Evolutionary conservation across 768 basidiomycete species (phyloP), one percentile per base, ranked within the genome.

Genomic region (Boletus rex-veris): DNA sequence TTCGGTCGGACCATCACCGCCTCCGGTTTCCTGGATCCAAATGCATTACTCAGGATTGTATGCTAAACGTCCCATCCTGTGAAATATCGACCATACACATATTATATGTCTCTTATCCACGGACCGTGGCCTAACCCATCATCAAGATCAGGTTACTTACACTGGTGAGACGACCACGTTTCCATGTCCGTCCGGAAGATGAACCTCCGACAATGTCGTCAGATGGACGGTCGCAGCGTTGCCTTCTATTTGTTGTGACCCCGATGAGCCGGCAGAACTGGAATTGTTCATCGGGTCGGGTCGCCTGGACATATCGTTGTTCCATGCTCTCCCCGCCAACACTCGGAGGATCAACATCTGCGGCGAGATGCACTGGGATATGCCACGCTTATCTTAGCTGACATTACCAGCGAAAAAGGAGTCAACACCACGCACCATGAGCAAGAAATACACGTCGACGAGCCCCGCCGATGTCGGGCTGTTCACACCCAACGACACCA

Each of bases 331-430:
- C 11, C 59, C 59, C 9, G 11, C 18, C 36, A 67, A 31, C 15
- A 67, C 65, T 30, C 63, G 57, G 18, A 69, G 55, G 31, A 69
- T 63, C 45, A 67, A 41, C 41, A 65, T 48, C 39, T 65, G 67
- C 1, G 67, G 65, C 18, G 67, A 64, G 51, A 69, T 64, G 39
- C 60, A 67, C 66, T 69, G 37, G 7, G 6, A n/a, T 35, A 35
- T 35, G 5, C 33, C 21, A 21, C 21, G 21, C 21, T 21, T 21
- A 21, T 21, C 11, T n/a, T 12, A 19, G 3, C 24, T 35, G 14
- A 35, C 12, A 3, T 16, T 16, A 9, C 15, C 21, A 11, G 12
- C 33, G 33, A 10, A n/a, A 15, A 26, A 11, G n/a, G 1, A 3
- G 30, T 7, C 14, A 7, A 40, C 9, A 38, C 4, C 3, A 50